phyloP scores from a whole-genome alignment of 2,329 filamentous ascomycete genomes.

The Fusarium euwallaceae region DNA sequence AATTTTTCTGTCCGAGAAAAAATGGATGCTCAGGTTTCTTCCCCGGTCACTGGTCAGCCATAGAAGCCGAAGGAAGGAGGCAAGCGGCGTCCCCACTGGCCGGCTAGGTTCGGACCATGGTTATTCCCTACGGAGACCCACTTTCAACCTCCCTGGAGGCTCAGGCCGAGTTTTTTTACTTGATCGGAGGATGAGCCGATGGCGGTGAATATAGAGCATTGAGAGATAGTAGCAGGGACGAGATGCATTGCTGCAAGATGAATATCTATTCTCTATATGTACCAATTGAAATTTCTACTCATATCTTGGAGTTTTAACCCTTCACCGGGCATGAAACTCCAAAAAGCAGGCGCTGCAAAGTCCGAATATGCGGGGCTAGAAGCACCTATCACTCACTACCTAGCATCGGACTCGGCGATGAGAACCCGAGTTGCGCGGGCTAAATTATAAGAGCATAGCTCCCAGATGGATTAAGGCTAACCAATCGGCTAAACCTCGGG shows the following conservation, averaged over 20 bases:
- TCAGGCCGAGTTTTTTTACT: conserved; percentile 5
- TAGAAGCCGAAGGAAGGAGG: conserved; percentile 61
- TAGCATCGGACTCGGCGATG: conserved; percentile 24
- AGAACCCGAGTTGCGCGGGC: conserved; percentile 15
- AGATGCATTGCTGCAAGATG: background rate
- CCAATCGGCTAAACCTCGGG: no score
- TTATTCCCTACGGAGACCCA: conserved; percentile 43
- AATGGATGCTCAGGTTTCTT: conserved; percentile 36
- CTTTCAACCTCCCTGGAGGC: conserved; percentile 30
- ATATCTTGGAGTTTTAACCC: background rate
- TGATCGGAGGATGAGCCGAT: conserved; percentile 17
- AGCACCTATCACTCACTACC: conserved; percentile 3
- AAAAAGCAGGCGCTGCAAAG: background rate
- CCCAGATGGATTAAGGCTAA: no score
- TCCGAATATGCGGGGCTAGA: conserved; percentile 33
- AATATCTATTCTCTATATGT: background rate
- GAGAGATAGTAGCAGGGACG: background rate
- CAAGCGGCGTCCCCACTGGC: conserved; percentile 48
- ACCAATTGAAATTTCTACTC: background rate
- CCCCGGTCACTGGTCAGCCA: conserved; percentile 49
- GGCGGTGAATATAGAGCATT: background rate
- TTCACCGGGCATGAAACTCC: background rate
- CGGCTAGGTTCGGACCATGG: conserved; percentile 49
- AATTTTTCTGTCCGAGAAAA: conserved; percentile 56
- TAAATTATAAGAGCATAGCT: no score